Conservation (phyloP, 192 early-diverging fungal species). For the Diversispora eburnea region DNA sequence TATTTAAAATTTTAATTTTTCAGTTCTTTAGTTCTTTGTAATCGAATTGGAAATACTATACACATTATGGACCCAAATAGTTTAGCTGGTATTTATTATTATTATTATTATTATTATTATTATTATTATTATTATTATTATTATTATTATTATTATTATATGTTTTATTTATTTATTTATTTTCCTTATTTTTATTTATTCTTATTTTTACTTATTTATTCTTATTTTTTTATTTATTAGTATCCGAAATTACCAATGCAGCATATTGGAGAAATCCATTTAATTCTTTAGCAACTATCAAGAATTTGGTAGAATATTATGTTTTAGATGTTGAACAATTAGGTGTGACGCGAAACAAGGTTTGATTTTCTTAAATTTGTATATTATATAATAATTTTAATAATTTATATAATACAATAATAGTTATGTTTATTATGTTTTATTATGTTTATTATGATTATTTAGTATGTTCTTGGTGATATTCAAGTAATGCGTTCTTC, state of each 20-base stretch:
- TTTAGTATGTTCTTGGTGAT: slow-evolving; percentile 73
- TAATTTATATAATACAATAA: neutral
- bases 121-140: too few relatives aligned
- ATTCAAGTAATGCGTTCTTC: slow-evolving; percentile 76
- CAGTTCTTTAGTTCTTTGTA: slow-evolving; percentile 74
- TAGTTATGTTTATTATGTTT: neutral
- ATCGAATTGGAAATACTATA: slow-evolving; percentile 83
- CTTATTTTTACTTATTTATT: neutral
- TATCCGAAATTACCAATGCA: slow-evolving; percentile 66
- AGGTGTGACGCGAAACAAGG: slow-evolving; percentile 66
- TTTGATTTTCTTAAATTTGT: neutral
- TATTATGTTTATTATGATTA: neutral
- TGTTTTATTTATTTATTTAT: neutral
- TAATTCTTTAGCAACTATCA: slow-evolving; percentile 65
- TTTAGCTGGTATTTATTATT: slow-evolving; percentile 34
- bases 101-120: neutral
- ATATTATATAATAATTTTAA: neutral
- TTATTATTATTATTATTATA: neutral
- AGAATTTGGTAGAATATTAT: slow-evolving; percentile 89
- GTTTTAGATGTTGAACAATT: slow-evolving; percentile 89
- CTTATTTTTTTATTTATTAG: slow-evolving; percentile 29
- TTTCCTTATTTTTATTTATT: neutral
- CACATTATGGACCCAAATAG: slow-evolving; percentile 87
- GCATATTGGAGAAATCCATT: slow-evolving; percentile 88
- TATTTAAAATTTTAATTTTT: neutral